phyloP scores from a whole-genome alignment of 805 yeast species.

The Lipomyces chichibuensis region DNA sequence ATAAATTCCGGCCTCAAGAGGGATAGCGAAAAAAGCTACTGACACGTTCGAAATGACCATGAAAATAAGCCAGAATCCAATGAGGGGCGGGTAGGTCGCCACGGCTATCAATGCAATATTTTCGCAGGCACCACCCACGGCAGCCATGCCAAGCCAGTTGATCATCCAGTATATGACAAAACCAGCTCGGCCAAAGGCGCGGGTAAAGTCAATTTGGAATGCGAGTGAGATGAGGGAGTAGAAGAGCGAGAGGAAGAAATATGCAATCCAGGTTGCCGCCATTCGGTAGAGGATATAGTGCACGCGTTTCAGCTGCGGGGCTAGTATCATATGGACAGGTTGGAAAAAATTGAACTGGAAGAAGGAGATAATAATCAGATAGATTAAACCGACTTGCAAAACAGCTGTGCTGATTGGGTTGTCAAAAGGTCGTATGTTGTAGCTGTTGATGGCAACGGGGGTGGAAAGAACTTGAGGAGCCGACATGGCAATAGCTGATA shows the following conservation, averaged over 20 bases:
- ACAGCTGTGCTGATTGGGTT: conserved; percentile 65
- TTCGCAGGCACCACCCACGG: conserved; percentile 77
- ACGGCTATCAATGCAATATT: conserved; percentile 58
- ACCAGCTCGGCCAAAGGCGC: conserved; percentile 66
- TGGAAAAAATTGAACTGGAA: conserved; percentile 66
- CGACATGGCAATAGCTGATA: conserved; percentile 36
- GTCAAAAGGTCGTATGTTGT: conserved; percentile 56
- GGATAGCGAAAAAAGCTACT: conserved; percentile 68
- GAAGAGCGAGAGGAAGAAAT: conserved; percentile 59
- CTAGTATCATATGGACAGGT: conserved; percentile 56
- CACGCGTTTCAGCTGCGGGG: conserved; percentile 49
- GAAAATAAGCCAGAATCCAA: conserved; percentile 71
- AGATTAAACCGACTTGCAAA: conserved; percentile 73
- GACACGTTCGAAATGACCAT: conserved; percentile 73
- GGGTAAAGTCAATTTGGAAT: conserved; percentile 62
- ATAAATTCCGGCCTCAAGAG: conserved; percentile 58
- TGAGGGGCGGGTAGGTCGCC: conserved; percentile 58
- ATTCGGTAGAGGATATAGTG: conserved; percentile 59
- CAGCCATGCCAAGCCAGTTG: conserved; percentile 67
- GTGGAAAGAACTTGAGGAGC: conserved; percentile 40
- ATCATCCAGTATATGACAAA: conserved; percentile 75
- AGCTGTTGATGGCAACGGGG: conserved; percentile 45
- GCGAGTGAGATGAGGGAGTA: conserved; percentile 67
- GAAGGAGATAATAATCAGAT: conserved; percentile 69
- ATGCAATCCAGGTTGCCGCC: conserved; percentile 54